Conservation (phyloP, 2,329 filamentous ascomycete species). For the Aspergillus costaricaensis region DNA sequence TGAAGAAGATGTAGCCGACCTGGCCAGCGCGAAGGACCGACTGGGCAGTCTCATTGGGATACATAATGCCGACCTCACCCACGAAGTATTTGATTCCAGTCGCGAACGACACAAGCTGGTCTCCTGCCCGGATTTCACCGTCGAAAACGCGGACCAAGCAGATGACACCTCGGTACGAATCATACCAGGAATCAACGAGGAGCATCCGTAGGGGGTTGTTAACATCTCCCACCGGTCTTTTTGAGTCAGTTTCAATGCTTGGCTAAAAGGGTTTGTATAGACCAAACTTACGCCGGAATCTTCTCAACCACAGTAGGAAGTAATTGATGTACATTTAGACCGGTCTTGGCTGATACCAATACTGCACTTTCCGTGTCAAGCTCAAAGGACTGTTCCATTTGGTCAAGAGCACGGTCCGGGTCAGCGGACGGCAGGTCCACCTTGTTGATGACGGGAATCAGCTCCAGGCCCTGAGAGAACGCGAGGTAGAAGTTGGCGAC, state of each 20-base stretch:
- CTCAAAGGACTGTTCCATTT: constrained; percentile 86
- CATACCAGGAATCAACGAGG: constrained; percentile 97
- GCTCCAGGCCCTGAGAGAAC: constrained; percentile 82
- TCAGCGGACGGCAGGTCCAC: constrained; percentile 91
- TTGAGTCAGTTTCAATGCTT: constrained; percentile 21
- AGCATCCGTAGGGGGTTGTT: constrained; percentile 76
- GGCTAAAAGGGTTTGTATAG: neutral
- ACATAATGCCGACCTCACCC: constrained; percentile 95
- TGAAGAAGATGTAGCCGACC: constrained; percentile 96
- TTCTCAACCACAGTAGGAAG: constrained; percentile 82
- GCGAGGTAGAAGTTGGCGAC: constrained; percentile 98
- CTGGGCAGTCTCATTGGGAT: constrained; percentile 83
- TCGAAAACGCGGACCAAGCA: constrained; percentile 90
- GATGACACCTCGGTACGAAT: constrained; percentile 91
- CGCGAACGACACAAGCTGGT: constrained; percentile 82
- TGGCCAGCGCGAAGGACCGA: constrained; percentile 81
- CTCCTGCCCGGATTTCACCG: constrained; percentile 77
- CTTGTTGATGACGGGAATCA: constrained; percentile 96
- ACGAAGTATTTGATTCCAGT: constrained; percentile 89
- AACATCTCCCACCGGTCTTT: constrained; percentile 68
- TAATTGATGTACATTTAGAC: constrained; percentile 79
- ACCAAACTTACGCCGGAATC: constrained; percentile 65
- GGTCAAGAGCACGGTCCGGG: constrained; percentile 77
- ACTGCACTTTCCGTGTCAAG: constrained; percentile 74
- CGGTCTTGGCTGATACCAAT: constrained; percentile 90